Conservation (phyloP, 2,329 filamentous ascomycete species). For the Torrubiellomyces zombiae region DNA sequence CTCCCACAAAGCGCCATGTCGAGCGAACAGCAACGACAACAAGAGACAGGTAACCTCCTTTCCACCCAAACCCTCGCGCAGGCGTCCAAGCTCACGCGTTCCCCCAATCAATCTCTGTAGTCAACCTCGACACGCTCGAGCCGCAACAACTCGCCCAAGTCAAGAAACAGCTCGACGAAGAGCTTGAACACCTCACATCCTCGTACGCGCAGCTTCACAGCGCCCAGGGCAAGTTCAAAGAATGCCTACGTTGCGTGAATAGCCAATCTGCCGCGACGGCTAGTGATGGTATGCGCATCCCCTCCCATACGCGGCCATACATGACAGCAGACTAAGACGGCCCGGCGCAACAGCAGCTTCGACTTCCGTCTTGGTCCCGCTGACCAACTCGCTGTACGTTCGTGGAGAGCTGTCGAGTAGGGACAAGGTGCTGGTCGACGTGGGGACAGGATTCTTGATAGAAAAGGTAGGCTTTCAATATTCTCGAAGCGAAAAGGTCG, state of each 20-base stretch:
- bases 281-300: conserved; percentile 16
- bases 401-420: conserved; percentile 61
- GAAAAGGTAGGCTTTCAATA: conserved; percentile 51
- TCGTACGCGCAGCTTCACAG: conserved; percentile 83
- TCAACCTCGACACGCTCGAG: conserved; percentile 58
- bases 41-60: conserved; percentile 13
- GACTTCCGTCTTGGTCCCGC: conserved; percentile 65
- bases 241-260: conserved; percentile 68
- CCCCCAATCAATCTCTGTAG: conserved; percentile 19
- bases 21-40: conserved; percentile 16
- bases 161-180: conserved; percentile 91
- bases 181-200: conserved; percentile 81
- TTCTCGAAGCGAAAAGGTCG: too few relatives aligned
- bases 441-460: conserved; percentile 86
- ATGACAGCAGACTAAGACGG: too few relatives aligned
- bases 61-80: neutral
- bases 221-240: conserved; percentile 80
- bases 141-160: conserved; percentile 75
- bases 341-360: conserved; percentile 8
- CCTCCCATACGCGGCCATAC: too few relatives aligned
- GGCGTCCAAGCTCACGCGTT: neutral
- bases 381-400: conserved; percentile 91
- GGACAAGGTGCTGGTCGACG: conserved; percentile 71
- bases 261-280: conserved; percentile 16
- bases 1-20: conserved; percentile 15